These are phyloP conservation scores for Globisporangium paddicum DNA, from an alignment of 352 stramenopile species.

Conservation along the genomic window DNA sequence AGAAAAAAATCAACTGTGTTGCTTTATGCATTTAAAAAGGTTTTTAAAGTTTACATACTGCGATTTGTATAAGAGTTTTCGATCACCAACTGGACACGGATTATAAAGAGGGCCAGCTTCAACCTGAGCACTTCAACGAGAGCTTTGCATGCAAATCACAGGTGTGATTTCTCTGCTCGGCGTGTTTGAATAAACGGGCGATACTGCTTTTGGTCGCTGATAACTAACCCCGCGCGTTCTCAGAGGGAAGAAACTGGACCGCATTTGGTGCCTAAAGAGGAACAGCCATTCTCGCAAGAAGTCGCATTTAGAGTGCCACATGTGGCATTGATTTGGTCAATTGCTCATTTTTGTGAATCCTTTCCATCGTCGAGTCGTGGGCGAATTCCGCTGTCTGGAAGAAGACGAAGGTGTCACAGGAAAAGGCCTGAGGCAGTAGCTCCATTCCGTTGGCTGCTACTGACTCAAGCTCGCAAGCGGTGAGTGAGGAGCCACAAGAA, in stretches of 20 bases:
- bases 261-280: not conserved
- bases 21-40: not conserved
- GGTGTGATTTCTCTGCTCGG: not conserved
- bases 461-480: not conserved
- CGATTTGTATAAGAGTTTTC: not conserved
- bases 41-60: not conserved
- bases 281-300: not conserved
- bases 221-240: slow-evolving; percentile 1
- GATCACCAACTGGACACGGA: not conserved
- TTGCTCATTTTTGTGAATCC: not conserved
- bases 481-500: not conserved
- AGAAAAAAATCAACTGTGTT: too few relatives aligned
- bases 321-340: not conserved
- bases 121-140: slow-evolving; percentile 1
- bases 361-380: not conserved
- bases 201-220: not conserved
- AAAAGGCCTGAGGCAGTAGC: not conserved
- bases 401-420: slow-evolving; percentile 3
- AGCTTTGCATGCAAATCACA: not conserved
- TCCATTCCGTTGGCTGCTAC: not conserved
- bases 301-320: not conserved
- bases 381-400: too few relatives aligned
- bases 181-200: slow-evolving; percentile 11
- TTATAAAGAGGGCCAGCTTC: not conserved
- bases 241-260: not conserved